Base-by-base conservation (phyloP, 352 stramenopile species). In the Hyaloperonospora arabidopsidis region DNA sequence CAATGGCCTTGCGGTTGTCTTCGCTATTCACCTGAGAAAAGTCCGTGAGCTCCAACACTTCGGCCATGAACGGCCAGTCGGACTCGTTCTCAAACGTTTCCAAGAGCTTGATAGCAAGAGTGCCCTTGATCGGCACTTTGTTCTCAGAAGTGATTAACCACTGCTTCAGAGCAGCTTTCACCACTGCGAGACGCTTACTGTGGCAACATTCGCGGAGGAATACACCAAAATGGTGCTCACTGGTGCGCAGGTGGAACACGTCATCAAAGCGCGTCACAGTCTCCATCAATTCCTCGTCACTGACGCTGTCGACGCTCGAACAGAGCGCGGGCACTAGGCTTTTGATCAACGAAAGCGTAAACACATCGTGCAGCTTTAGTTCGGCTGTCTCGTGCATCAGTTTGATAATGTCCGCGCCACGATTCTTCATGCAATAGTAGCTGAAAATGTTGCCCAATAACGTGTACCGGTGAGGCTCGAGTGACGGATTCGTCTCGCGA, bases 121-220 rank as follows among this genome's bases (percentile, higher is more conserved):
- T 29, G 21, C 38, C 49, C 18, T 70, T 74, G 46, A 80, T 15
- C 10, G 59, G 63, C 36, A 52, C 54, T 32, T 66, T 58, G 13
- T 51, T 67, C 32, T 22, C 56, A 2, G 52, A 58, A 15, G 14
- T 50, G 7, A 39, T 29, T 56, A 56, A 55, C 65, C 71, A 70
- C 54, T 74, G 47, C 32, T 65, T 55, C 2, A 80, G 44, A 11
- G 58, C 49, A 47, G 36, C 54, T 44, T 69, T 75, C 41, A 69
- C 61, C 5, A 66, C 45, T 1, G 19, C 41, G n/a, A 65, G 18
- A 19, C 73, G 73, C 22, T 57, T 63, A 49, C 48, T 57, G 48
- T 64, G 56, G 45, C 62, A 67, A 51, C 70, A 79, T 52, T 78
- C 62, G 51, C 68, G 63, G 32, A 83, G 41, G 32, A 79, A 78